Base-by-base conservation (phyloP, 2,329 filamentous ascomycete species). In the Purpureocillium lavendulum region DNA sequence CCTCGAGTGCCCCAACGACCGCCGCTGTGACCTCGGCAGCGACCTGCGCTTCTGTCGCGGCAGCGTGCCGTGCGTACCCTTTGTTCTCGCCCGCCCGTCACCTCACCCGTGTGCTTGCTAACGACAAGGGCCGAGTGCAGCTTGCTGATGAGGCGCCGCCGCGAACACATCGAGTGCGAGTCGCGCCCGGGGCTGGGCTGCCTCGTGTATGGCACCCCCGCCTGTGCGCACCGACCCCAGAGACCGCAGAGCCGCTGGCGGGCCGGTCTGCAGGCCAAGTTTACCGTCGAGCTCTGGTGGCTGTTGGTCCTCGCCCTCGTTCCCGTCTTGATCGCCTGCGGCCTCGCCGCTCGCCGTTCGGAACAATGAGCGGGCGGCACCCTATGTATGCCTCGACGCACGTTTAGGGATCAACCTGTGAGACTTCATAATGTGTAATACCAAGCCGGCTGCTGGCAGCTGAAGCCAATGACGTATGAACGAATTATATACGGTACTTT, bases 1-100 rank as follows among this genome's bases (percentile, higher is more conserved):
- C 42, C 69, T 86, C 8, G 75, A 83, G 47, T 82, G 80, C 48
- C 82, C 80, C 4, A 77, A 75, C 40, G 65, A 76, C 45, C 59
- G 60, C 39, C 60, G 66, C 11, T 81, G 76, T 44, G 75, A 79
- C 45, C 53, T 81, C 24, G 67, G 74, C 4, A 80, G 72, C 44
- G 77, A 81, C 49, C 52, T 75, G 35, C 63, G 67, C 21, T 82
- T 81, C 57, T 81, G 76, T 48, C 61, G 75, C 30, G 75, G 76
- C 2, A 78, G 71, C 40, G 70, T 80, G 0, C 66, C 65, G 75
- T 79, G 55, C 29, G n/a, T 29, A 12, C 26, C 7, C 26, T 12
- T 12, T 41, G 68, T 60, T n/a, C 8, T 24, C 7, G 5, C 9
- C 13, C 4, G n/a, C 21, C n/a, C 13, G 4, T 28, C 16, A 5